Base-by-base conservation (phyloP, 805 yeast species). In the Jamesozyma jinghongensis region DNA sequence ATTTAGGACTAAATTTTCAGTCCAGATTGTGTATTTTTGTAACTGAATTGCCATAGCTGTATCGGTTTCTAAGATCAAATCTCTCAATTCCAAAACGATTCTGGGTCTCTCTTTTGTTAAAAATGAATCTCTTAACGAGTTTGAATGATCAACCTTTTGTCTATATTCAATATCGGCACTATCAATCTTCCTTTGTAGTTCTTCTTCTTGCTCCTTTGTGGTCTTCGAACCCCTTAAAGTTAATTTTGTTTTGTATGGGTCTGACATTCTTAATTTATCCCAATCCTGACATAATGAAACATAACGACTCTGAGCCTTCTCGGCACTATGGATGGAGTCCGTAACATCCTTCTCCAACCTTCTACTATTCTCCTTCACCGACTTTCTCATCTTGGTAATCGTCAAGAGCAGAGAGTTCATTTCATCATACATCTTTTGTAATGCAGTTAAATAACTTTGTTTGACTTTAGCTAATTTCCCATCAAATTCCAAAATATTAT, bases 1-100 rank as follows among this genome's bases (percentile, higher is more conserved):
- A 54, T 88, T 87, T 65, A 92, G 73, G 14, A 85, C 72, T 42
- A 84, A 70, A 17, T 85, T 84, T 63, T 90, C 97, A 39, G 79
- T 75, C 71, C 85, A 82, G 25, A 90, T 84, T 3, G 97, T 81
- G 60, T 81, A 90, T 56, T 87, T 86, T 52, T 85, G 90, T 41
- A 92, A 67, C 62, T 90, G 96, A 38, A 88, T 76, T 46, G 85
- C 77, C 70, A 90, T 67, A 8, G 97, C 97, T 37, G 85, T 77
- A 61, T 92, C 97, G 56, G 85, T 72, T 61, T 90, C 97, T 47
- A 88, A 67, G 42, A 87, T 79, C 47, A 86, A 67, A 56, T 84
- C 81, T 56, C 80, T 83, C 45, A 92, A 69, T 47, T 77, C 79
- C 44, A 75, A 73, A 5, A 85, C 77, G 31, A 75, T 74, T 42